Evolutionary conservation across 331 rosid species (phyloP), one percentile per base, ranked within the genome.

Genomic region (Malus hybrid): DNA sequence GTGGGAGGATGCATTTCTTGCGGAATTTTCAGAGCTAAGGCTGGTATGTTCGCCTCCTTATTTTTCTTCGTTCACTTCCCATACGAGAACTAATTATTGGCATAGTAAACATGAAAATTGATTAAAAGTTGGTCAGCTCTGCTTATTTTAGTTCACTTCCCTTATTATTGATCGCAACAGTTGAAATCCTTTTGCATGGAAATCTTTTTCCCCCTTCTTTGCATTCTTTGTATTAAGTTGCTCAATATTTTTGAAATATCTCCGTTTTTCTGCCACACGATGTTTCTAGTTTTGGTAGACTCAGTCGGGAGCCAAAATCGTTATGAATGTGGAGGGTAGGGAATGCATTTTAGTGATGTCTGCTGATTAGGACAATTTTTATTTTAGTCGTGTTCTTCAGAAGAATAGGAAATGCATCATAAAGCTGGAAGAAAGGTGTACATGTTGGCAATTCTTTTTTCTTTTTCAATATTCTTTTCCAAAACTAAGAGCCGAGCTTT

Each of bases 1-100:
- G 73, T 92, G 97, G 97, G 99, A 94, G 82, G 96, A 86, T 79
- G 82, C 83, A 46, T 92, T 90, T 85, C 92, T 90, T 80, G 84
- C 86, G 52, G 91, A 92, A 7, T 94, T 94, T 85, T 85, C 93
- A 8, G 77, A 90, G 66, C 88, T 90, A 16, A 87, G 97, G 71
- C 84, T 32, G 86, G 97, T 92, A 87, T 56, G 78, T 30, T 82
- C 44, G 36, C 7, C 50, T 79, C 67, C 72, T 50, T 32, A 53
- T 5, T 64, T 57, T 73, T n/a, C 52, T 56, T 79, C 65, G 55
- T 34, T 20, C 46, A 36, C 12, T 8, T 22, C n/a, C 13, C 10
- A 9, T 36, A 4, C n/a, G 50, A 36, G 33, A 34, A 66, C 24
- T 32, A 60, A 16, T 16, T 72, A 66, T 62, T 71, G 5, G 18